Evolutionary conservation across 1,284 basidiomycete species (phyloP).

Genomic region (Ustilago nuda): DNA sequence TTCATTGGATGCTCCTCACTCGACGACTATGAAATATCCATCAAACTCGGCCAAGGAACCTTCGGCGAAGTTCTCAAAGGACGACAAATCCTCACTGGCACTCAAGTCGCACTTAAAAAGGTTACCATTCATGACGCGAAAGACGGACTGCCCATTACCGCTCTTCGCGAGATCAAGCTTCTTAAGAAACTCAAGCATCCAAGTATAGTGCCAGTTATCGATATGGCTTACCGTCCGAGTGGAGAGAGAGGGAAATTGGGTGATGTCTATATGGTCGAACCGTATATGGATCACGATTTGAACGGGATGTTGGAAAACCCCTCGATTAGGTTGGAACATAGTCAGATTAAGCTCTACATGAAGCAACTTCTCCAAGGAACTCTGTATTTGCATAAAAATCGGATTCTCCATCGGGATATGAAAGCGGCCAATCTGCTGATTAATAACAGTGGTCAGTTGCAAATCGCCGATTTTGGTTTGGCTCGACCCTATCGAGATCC

Average conservation of each 20-base stretch:
- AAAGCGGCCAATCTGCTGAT: constrained; percentile 98
- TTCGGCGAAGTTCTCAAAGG: constrained; percentile 70
- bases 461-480: constrained; percentile 93
- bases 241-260: constrained; percentile 72
- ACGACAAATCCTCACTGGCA: constrained; percentile 71
- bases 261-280: constrained; percentile 92
- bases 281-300: constrained; percentile 99
- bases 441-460: constrained; percentile 74
- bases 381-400: constrained; percentile 95
- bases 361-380: constrained; percentile 93
- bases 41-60: constrained; percentile 66
- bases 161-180: constrained; percentile 97
- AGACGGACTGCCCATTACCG: constrained; percentile 94
- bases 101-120: constrained; percentile 87
- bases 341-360: constrained; percentile 92
- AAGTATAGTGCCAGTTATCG: constrained; percentile 86
- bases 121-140: constrained; percentile 96
- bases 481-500: constrained; percentile 75
- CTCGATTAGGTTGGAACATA: constrained; percentile 60
- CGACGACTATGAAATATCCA: constrained; percentile 63
- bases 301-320: constrained; percentile 82
- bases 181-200: constrained; percentile 88
- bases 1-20: constrained; percentile 63
- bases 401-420: constrained; percentile 97
- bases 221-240: constrained; percentile 79